Evolutionary conservation across 129 eudicot genomes (phyloP), one percentile per base, ranked within the genome.

Genomic region (Escallonia rubra): DNA sequence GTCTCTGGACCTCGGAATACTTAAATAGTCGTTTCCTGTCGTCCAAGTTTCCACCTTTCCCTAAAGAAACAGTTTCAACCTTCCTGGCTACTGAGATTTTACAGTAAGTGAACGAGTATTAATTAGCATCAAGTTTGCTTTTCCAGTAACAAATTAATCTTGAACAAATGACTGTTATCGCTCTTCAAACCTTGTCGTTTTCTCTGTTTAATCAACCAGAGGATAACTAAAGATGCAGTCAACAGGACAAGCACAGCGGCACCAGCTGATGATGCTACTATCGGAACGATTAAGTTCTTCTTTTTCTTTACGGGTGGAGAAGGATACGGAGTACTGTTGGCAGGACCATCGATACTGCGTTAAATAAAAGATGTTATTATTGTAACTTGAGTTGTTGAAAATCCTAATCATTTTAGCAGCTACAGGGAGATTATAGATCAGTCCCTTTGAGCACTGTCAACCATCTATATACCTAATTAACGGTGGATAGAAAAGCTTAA

Each of bases 271-370:
- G 74, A 47, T 60, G 80, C 62, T 44, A 57, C 57, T 60, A 77
- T 69, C 45, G 73, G 73, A 69, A 73, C 58, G 43, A 73, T 3
- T 8, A 61, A 65, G 11, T 65, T 77, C 8, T 59, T 64, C 57
- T 82, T 86, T 54, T 79, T 82, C 41, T 50, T 73, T 67, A 67
- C 76, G 63, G 84, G 71, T 7, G 45, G 57, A 74, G 48, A 75
- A 2, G 12, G 66, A 71, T 83, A 84, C 6, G 71, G 72, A 66
- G 73, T 34, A 59, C 39, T 60, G 8, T 13, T 48, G 14, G 15
- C 70, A 3, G 46, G 58, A 51, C 66, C 71, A 38, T 77, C 82
- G 7, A 65, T 5, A 11, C 66, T 57, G 72, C 41, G 8, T 10
- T 48, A 12, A 38, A 64, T 38, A 55, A 67, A 41, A 54, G 16